Evolutionary conservation across 2,329 filamentous ascomycete species (phyloP), one percentile per base, ranked within the genome.

Genomic region (Microdochium trichocladiopsis): DNA sequence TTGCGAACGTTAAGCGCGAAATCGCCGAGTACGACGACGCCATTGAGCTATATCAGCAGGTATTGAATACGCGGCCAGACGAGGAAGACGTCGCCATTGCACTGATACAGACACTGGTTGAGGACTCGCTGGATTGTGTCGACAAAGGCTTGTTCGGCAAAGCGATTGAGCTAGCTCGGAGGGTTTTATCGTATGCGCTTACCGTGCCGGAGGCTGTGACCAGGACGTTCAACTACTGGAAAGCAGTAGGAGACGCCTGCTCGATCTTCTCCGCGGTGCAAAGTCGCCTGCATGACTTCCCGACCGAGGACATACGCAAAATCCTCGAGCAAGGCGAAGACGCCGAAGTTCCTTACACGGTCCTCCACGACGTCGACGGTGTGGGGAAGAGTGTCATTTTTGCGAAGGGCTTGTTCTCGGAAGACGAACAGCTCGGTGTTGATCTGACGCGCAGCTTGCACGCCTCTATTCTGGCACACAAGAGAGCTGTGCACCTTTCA

Each of bases 201-300:
- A 72, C 73, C 4, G 82, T 92, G 36, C 79, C 79, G 1, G 72
- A 78, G 31, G 75, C 77, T 45, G 80, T 86, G 48, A 73, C 80
- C 4, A 77, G 86, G 50, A 87, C 89, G 1, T 96, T 97, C 72
- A 99, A 97, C 65, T 80, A 96, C 51, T 99, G 95, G 94, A 97
- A 95, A 67, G 84, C 87, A 5, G 77, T 96, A 8, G 94, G 87
- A 4, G 94, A 97, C 71, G 88, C 92, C 4, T 95, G 88, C 66
- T 84, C 89, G 2, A 71, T 96, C 0, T 96, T 95, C 62, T 87
- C 88, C 1, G 87, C 80, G 62, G 82, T 95, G 1, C 90, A 93
- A 61, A 80, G 82, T 47, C 84, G 83, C 47, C 69, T 84, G 2
- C 65, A 70, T 1, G 76, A 84, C 8, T 81, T 94, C 36, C 89